A percentile compares a stretch with the other conserved stretches of the same genome.
phyloP scores from a whole-genome alignment of 805 yeast species.

The Yamadazyma endophytica region DNA sequence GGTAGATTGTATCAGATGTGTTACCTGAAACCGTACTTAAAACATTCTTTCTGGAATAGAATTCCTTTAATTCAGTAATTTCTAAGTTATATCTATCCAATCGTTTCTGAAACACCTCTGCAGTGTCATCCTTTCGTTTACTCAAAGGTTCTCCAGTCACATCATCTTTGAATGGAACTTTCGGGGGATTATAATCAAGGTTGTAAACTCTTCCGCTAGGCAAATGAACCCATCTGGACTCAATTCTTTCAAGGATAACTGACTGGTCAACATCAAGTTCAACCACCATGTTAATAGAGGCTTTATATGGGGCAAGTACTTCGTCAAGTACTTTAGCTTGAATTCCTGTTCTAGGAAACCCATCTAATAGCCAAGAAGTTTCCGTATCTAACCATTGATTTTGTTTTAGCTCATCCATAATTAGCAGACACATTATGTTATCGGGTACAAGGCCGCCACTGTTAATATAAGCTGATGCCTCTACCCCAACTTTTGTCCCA shows the following conservation, averaged over 20 bases:
- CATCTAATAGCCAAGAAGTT: slow-evolving; percentile 77
- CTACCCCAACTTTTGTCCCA: slow-evolving; percentile 49
- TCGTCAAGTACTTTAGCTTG: slow-evolving; percentile 65
- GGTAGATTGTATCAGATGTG: slow-evolving; percentile 80
- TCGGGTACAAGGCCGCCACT: slow-evolving; percentile 77
- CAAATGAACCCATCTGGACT: slow-evolving; percentile 78
- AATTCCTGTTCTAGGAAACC: slow-evolving; percentile 77
- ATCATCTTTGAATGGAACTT: slow-evolving; percentile 75
- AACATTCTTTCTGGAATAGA: slow-evolving; percentile 44
- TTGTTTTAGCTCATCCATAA: slow-evolving; percentile 44
- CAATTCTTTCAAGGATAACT: slow-evolving; percentile 78
- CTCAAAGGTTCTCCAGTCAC: slow-evolving; percentile 81
- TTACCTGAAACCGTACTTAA: slow-evolving; percentile 63
- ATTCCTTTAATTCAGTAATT: slow-evolving; percentile 62
- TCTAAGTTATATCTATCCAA: slow-evolving; percentile 57
- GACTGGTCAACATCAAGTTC: slow-evolving; percentile 82
- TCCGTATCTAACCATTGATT: slow-evolving; percentile 40
- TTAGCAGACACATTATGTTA: slow-evolving; percentile 53
- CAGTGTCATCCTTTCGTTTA: slow-evolving; percentile 81
- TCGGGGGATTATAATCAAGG: slow-evolving; percentile 85
- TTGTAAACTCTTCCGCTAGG: slow-evolving; percentile 87
- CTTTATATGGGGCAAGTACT: slow-evolving; percentile 30
- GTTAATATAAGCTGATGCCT: slow-evolving; percentile 54
- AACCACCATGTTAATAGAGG: slow-evolving; percentile 69
- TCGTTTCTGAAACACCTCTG: slow-evolving; percentile 65